phyloP scores from a whole-genome alignment of 2,329 filamentous ascomycete genomes.

The Shiraia sp. region DNA sequence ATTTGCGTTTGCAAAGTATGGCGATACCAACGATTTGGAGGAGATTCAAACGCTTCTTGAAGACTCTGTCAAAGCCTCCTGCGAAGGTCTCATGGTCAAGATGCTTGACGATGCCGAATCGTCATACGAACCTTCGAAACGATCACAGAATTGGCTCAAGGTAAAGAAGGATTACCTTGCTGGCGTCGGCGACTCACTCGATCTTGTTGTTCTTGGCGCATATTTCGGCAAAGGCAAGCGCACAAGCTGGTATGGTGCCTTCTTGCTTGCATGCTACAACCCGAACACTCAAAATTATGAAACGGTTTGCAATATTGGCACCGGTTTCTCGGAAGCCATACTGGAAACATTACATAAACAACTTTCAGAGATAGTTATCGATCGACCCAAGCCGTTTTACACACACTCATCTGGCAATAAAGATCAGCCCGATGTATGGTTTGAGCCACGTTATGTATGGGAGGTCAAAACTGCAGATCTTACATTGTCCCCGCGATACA shows the following conservation, averaged over 20 bases:
- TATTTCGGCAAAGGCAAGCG: slow-evolving; percentile 96
- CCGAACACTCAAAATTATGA: slow-evolving; percentile 79
- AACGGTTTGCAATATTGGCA: slow-evolving; percentile 97
- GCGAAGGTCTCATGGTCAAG: slow-evolving; percentile 98
- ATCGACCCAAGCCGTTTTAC: slow-evolving; percentile 93
- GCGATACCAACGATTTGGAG: slow-evolving; percentile 85
- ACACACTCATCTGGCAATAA: slow-evolving; percentile 80
- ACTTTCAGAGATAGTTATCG: slow-evolving; percentile 78
- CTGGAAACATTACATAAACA: slow-evolving; percentile 83
- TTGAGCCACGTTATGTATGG: slow-evolving; percentile 93
- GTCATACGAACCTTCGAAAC: slow-evolving; percentile 93
- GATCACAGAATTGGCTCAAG: slow-evolving; percentile 98
- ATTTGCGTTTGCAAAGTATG: slow-evolving; percentile 85
- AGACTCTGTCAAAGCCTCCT: slow-evolving; percentile 92
- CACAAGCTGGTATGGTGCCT: slow-evolving; percentile 92
- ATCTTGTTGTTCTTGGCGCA: slow-evolving; percentile 92
- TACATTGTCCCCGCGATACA: slow-evolving; percentile 89
- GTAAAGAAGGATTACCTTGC: slow-evolving; percentile 97
- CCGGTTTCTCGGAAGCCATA: slow-evolving; percentile 91
- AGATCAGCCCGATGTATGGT: slow-evolving; percentile 98
- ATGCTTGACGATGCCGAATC: slow-evolving; percentile 95
- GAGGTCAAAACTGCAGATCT: slow-evolving; percentile 97
- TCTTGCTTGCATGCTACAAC: slow-evolving; percentile 94
- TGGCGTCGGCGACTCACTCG: slow-evolving; percentile 91
- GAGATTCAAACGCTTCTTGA: slow-evolving; percentile 92